These are phyloP conservation scores for Elaeis guineensis DNA, from an alignment of 176 grass and related monocot species.

Conservation along the genomic window DNA sequence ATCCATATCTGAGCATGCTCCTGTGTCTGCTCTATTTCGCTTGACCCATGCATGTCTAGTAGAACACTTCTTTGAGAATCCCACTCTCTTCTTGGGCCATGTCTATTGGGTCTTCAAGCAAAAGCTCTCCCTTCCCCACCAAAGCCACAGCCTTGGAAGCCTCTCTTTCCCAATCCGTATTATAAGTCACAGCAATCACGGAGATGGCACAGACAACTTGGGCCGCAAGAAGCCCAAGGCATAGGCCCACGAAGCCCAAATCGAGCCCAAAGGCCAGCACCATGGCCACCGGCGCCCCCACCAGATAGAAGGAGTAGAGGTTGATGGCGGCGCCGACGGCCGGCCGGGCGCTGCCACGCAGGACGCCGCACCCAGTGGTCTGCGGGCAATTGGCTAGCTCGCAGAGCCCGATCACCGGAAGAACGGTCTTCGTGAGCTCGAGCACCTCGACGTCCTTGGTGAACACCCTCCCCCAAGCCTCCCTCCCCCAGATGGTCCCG, in stretches of 20 bases:
- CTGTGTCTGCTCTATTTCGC: no score
- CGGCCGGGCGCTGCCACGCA: constrained; percentile 11
- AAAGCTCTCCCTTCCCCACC: background rate
- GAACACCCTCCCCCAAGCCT: constrained; percentile 18
- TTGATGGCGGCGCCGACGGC: constrained; percentile 9
- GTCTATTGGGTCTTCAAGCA: no score
- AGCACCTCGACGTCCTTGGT: constrained; percentile 15
- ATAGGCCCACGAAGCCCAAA: constrained; percentile 6
- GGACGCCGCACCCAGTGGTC: constrained; percentile 22
- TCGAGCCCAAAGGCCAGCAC: constrained; percentile 7
- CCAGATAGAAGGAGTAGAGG: constrained; percentile 14
- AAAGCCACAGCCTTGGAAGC: constrained; percentile 10
- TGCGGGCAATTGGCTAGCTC: constrained; percentile 23
- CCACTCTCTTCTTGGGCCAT: no score
- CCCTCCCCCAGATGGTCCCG: constrained; percentile 4
- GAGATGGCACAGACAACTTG: constrained; percentile 3
- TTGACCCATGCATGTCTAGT: no score
- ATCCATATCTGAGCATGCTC: no score
- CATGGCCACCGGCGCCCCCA: constrained; percentile 16
- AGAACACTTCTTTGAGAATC: no score
- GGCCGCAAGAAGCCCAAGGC: constrained; percentile 16
- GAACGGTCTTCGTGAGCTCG: background rate
- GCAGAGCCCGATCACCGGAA: constrained; percentile 19
- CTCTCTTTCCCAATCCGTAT: constrained; percentile 17
- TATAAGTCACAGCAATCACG: background rate